Conservation (phyloP, 352 stramenopile genomes). For the Poterioochromonas sp. region DNA sequence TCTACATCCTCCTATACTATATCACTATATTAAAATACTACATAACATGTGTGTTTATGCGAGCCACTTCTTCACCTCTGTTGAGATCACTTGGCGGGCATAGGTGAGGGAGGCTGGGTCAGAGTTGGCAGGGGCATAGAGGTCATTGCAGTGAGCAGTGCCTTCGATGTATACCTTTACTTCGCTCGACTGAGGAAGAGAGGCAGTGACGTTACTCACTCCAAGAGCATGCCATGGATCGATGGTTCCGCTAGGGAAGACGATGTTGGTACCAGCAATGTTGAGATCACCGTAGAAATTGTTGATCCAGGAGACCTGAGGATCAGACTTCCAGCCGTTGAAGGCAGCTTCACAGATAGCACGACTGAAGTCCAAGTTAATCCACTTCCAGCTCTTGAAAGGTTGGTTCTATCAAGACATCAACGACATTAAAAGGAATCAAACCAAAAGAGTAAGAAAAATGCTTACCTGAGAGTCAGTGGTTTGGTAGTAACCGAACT, state of each 20-base stretch:
- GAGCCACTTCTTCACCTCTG: background rate
- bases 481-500: slow-evolving; percentile 70
- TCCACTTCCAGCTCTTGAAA: slow-evolving; percentile 46
- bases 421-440: no score
- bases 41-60: no score
- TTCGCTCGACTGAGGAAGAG: background rate
- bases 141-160: slow-evolving; percentile 34
- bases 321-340: slow-evolving; percentile 51
- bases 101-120: background rate
- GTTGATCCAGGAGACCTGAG: slow-evolving; percentile 58
- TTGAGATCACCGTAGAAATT: slow-evolving; percentile 61
- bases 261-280: slow-evolving; percentile 65
- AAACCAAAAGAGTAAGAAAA: slow-evolving; percentile 69
- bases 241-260: slow-evolving; percentile 65
- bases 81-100: slow-evolving; percentile 1
- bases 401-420: slow-evolving; percentile 49
- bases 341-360: slow-evolving; percentile 71
- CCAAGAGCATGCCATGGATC: slow-evolving; percentile 69
- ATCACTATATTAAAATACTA: no score
- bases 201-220: slow-evolving; percentile 45
- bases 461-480: slow-evolving; percentile 58
- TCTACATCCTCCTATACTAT: no score
- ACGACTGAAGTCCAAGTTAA: slow-evolving; percentile 59
- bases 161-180: slow-evolving; percentile 20
- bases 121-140: slow-evolving; percentile 35